Evolutionary conservation across 306 rosid genomes (phyloP).

Genomic region (Citrullus mucosospermus): DNA sequence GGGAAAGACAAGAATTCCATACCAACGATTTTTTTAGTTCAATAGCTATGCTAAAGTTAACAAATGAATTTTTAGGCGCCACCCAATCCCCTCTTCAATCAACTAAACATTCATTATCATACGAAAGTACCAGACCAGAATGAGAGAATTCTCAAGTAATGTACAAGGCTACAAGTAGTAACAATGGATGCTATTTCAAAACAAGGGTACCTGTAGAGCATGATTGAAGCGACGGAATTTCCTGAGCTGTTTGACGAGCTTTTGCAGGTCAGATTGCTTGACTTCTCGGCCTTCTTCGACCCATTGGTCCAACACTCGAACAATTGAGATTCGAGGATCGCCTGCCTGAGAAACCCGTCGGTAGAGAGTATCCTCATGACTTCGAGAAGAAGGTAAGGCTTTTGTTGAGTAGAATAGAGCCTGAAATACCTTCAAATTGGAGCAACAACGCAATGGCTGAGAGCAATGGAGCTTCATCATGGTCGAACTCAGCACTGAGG

Average conservation of each 20-base stretch:
- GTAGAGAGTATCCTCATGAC: conserved; percentile 20
- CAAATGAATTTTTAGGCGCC: neutral
- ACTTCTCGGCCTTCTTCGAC: conserved; percentile 31
- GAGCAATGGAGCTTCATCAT: conserved; percentile 23
- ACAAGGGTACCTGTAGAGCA: conserved; percentile 48
- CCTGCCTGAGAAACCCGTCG: conserved; percentile 19
- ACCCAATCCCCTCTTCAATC: neutral
- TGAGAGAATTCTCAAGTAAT: neutral
- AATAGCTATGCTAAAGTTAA: too few relatives aligned
- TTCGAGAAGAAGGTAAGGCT: neutral
- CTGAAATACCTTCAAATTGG: conserved; percentile 3
- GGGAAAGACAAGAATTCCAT: neutral
- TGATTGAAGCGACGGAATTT: conserved; percentile 35
- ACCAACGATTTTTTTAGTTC: neutral
- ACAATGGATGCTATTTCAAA: neutral
- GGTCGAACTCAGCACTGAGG: neutral
- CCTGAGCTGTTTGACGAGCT: conserved; percentile 27
- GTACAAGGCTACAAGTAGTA: neutral
- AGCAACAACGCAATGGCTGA: conserved; percentile 14
- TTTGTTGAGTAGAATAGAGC: conserved; percentile 15
- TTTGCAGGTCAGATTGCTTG: conserved; percentile 15
- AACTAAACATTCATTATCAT: neutral
- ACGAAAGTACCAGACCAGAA: neutral
- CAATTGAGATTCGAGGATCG: conserved; percentile 26
- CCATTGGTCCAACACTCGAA: conserved; percentile 46